These are phyloP conservation scores for Hypoxylon trugodes DNA, from an alignment of 495 filamentous ascomycete genomes.

Conservation along the genomic window DNA sequence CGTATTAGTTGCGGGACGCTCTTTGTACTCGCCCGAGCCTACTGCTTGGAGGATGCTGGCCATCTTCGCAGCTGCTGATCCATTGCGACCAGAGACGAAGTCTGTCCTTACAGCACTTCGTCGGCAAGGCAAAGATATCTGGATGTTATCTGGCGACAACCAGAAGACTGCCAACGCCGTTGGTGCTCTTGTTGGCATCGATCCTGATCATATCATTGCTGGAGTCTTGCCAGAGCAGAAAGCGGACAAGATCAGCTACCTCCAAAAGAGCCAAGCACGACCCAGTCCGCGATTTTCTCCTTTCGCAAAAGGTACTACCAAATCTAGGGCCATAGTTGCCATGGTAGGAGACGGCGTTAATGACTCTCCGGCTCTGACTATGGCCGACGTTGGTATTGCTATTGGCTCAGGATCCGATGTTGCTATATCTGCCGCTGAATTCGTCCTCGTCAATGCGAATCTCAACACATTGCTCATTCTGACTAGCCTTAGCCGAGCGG, in stretches of 20 bases:
- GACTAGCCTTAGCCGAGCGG: conserved; percentile 1
- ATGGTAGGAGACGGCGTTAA: conserved; percentile 9
- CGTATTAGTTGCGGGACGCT: background rate
- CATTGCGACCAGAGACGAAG: background rate
- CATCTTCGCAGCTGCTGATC: conserved; percentile 6
- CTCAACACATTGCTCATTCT: conserved; percentile 1
- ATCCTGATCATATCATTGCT: conserved; percentile 6
- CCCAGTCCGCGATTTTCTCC: background rate
- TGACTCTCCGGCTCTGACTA: conserved; percentile 1
- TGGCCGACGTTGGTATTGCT: conserved; percentile 4
- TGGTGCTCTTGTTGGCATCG: conserved; percentile 1
- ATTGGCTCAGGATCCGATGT: conserved; percentile 9
- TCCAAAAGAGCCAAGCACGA: conserved; percentile 2
- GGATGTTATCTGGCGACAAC: conserved; percentile 10
- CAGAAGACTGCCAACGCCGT: conserved; percentile 1
- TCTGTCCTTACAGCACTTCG: conserved; percentile 1
- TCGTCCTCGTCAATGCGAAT: conserved; percentile 2
- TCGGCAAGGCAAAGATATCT: conserved; percentile 8
- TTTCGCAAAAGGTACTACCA: background rate
- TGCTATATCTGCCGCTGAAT: conserved; percentile 1
- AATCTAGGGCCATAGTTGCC: background rate
- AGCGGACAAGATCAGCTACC: conserved; percentile 7
- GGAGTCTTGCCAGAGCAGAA: background rate
- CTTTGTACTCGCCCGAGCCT: background rate
- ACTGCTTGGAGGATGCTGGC: background rate